These are phyloP conservation scores for Helianthus annuus DNA, from an alignment of 129 eudicot genomes.

Conservation along the genomic window DNA sequence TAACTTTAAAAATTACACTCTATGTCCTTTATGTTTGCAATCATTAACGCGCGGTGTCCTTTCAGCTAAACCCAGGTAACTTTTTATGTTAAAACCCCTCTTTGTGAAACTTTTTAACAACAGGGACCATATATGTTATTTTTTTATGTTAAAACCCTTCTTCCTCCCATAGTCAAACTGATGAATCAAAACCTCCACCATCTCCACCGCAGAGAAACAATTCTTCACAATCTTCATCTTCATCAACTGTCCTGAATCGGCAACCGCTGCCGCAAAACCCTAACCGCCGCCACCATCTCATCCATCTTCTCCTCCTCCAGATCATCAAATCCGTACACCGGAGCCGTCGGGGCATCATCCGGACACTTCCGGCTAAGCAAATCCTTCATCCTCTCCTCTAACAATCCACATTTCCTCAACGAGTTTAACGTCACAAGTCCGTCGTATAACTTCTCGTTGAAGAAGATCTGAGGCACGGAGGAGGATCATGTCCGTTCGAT, in stretches of 20 bases:
- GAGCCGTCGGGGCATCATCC: conserved; percentile 67
- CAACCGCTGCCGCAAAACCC: conserved; percentile 63
- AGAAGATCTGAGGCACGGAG: conserved; percentile 86
- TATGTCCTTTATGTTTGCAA: no score
- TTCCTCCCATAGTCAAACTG: conserved; percentile 66
- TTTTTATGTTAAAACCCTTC: no score
- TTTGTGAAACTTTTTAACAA: no score
- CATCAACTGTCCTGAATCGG: conserved; percentile 87
- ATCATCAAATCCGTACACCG: conserved; percentile 88
- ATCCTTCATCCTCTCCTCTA: conserved; percentile 77
- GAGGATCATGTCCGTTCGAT: conserved; percentile 57
- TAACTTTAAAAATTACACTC: no score
- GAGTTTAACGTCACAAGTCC: conserved; percentile 89
- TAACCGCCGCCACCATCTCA: conserved; percentile 56
- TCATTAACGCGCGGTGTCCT: no score
- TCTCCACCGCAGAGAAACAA: conserved; percentile 76
- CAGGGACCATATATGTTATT: no score
- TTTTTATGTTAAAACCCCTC: no score
- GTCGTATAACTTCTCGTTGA: conserved; percentile 80
- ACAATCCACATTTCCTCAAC: conserved; percentile 69
- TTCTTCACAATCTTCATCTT: conserved; percentile 86
- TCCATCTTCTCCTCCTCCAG: conserved; percentile 65
- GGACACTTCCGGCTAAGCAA: conserved; percentile 65
- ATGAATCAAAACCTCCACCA: conserved; percentile 61
- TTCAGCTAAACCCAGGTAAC: no score